Conservation (phyloP, 2,329 filamentous ascomycete genomes). For the Hypocrella siamensis region DNA sequence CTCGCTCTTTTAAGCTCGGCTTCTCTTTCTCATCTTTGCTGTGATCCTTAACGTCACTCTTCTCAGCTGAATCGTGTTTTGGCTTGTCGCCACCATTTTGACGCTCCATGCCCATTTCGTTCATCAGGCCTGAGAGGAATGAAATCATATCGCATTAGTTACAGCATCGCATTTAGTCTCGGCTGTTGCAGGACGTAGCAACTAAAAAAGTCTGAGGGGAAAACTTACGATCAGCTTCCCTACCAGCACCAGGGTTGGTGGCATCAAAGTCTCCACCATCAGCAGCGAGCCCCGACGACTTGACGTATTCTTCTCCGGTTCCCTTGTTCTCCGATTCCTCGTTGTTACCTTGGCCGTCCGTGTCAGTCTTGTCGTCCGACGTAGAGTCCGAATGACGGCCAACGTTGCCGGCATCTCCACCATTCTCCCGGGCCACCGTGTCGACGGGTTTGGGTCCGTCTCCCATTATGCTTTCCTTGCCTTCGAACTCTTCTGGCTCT, state of each 20-base stretch:
- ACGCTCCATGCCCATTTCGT: slow-evolving; percentile 15
- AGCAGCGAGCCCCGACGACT: slow-evolving; percentile 39
- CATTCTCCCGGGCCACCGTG: slow-evolving; percentile 16
- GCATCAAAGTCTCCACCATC: slow-evolving; percentile 57
- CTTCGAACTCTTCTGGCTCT: slow-evolving; percentile 17
- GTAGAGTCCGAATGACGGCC: background rate
- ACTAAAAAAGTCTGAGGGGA: background rate
- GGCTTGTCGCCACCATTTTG: slow-evolving; percentile 4
- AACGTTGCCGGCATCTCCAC: slow-evolving; percentile 15
- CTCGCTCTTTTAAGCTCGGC: slow-evolving; percentile 42
- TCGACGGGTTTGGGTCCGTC: slow-evolving; percentile 16
- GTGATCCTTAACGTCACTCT: background rate
- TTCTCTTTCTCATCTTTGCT: slow-evolving; percentile 22
- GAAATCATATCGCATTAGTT: background rate
- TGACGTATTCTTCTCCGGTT: slow-evolving; percentile 41
- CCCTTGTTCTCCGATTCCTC: slow-evolving; percentile 18
- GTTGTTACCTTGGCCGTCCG: slow-evolving; percentile 3
- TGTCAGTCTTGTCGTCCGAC: background rate
- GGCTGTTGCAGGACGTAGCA: background rate
- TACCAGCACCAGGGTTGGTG: slow-evolving; percentile 44
- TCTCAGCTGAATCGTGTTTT: background rate
- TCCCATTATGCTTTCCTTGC: slow-evolving; percentile 16
- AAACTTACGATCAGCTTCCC: slow-evolving; percentile 44
- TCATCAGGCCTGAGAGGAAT: slow-evolving; percentile 15
- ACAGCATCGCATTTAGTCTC: background rate